Evolutionary conservation across 116 monocot species (phyloP).

Genomic region (Zostera marina): DNA sequence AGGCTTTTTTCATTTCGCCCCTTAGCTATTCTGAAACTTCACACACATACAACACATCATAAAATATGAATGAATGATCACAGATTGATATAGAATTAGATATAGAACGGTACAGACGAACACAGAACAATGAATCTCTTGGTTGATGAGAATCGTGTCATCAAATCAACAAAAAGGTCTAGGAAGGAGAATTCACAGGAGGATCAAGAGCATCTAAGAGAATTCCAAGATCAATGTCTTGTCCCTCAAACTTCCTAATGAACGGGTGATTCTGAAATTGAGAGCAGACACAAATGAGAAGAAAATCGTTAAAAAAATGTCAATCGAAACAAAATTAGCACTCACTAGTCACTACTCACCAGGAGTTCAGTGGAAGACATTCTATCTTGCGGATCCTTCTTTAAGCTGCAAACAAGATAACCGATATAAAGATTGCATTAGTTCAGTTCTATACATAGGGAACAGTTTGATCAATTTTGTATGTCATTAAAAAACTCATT

Average conservation of each 20-base stretch:
- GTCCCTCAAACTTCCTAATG: slow-evolving; percentile 89
- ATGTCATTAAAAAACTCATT: background rate
- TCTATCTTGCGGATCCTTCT: slow-evolving; percentile 68
- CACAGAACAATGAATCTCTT: too few relatives aligned
- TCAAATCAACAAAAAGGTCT: too few relatives aligned
- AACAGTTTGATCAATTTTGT: background rate
- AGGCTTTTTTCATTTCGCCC: too few relatives aligned
- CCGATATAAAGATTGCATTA: background rate
- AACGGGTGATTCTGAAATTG: slow-evolving; percentile 68
- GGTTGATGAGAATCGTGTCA: too few relatives aligned
- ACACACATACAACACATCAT: too few relatives aligned
- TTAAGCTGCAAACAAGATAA: slow-evolving; percentile 31
- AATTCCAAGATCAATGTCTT: slow-evolving; percentile 56
- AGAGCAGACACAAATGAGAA: background rate
- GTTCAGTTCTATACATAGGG: background rate
- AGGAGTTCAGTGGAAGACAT: slow-evolving; percentile 78
- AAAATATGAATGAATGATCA: too few relatives aligned
- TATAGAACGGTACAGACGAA: too few relatives aligned
- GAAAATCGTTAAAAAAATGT: background rate
- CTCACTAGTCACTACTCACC: slow-evolving; percentile 84
- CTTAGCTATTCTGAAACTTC: too few relatives aligned
- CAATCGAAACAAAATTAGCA: background rate
- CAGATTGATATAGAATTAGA: too few relatives aligned
- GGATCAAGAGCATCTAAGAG: slow-evolving; percentile 59
- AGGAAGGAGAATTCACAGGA: slow-evolving; percentile 24